Conservation (phyloP, 1,284 basidiomycete species). For the Microbotryum lychnidis-dioicae region DNA sequence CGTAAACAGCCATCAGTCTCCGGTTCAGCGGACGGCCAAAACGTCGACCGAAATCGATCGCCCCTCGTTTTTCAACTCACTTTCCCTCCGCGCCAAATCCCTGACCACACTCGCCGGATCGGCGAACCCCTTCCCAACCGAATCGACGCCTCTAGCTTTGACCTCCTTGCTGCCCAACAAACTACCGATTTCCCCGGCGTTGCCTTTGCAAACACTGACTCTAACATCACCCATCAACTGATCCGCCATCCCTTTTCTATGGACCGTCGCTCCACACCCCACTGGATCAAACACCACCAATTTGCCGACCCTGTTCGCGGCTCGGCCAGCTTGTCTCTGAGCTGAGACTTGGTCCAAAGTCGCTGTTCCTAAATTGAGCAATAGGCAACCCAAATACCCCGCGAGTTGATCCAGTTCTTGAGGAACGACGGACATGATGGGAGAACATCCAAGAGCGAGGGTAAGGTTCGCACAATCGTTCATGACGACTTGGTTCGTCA, state of each 20-base stretch:
- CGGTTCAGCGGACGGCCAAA: too few relatives aligned
- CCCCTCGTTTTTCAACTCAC: constrained; percentile 45
- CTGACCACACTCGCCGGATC: constrained; percentile 66
- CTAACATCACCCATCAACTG: background rate
- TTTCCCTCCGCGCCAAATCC: constrained; percentile 62
- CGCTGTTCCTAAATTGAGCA: constrained; percentile 89
- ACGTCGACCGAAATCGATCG: background rate
- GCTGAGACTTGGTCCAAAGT: constrained; percentile 52
- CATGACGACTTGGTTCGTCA: constrained; percentile 34
- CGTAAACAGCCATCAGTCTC: background rate
- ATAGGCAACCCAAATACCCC: constrained; percentile 57
- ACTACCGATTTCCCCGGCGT: constrained; percentile 61
- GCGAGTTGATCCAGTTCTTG: constrained; percentile 76
- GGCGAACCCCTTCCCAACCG: constrained; percentile 63
- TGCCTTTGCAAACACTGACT: background rate
- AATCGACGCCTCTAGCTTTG: constrained; percentile 78
- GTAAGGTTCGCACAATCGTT: constrained; percentile 57
- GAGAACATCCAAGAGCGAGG: constrained; percentile 77
- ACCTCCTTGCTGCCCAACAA: constrained; percentile 70
- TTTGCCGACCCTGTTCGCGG: constrained; percentile 63
- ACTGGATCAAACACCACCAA: constrained; percentile 91
- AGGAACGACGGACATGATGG: constrained; percentile 73
- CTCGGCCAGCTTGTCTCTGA: constrained; percentile 70
- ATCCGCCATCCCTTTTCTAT: constrained; percentile 52
- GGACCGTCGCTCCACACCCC: constrained; percentile 75